phyloP scores from a whole-genome alignment of 1,284 basidiomycete genomes.

The Cyathus pygmaeus region DNA sequence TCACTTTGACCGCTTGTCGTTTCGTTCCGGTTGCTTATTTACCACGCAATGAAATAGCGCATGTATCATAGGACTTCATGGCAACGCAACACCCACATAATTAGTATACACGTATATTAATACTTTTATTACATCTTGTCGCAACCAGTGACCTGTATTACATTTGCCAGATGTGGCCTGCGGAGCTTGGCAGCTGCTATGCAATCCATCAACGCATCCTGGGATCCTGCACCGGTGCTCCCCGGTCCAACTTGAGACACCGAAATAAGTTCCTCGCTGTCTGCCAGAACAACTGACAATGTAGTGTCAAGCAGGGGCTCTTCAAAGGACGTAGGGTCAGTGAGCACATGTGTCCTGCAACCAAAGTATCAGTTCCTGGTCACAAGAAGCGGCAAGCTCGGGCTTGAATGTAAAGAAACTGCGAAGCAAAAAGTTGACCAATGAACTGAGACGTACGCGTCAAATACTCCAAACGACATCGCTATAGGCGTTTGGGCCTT shows the following conservation, averaged over 20 bases:
- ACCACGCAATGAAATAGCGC: too few species aligned
- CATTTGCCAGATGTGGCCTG: too few species aligned
- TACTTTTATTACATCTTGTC: too few species aligned
- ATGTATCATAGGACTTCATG: too few species aligned
- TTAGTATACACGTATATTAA: too few species aligned
- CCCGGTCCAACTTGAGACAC: slow-evolving; percentile 68
- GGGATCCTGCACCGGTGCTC: slow-evolving; percentile 6
- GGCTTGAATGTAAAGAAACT: not conserved
- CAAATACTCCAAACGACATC: slow-evolving; percentile 85
- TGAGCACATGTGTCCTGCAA: slow-evolving; percentile 71
- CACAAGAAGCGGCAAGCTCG: not conserved
- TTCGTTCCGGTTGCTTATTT: too few species aligned
- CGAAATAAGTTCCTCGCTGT: slow-evolving; percentile 61
- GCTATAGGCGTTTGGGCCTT: slow-evolving; percentile 63
- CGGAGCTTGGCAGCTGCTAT: not conserved
- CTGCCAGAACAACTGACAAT: slow-evolving; percentile 73
- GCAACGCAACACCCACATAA: too few species aligned
- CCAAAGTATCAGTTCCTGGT: too few species aligned
- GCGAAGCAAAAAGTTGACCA: not conserved
- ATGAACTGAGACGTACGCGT: slow-evolving; percentile 62
- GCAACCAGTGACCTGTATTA: too few species aligned
- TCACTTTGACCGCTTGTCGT: too few species aligned
- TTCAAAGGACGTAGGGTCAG: slow-evolving; percentile 92
- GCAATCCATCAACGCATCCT: slow-evolving; percentile 4
- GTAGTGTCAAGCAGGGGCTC: slow-evolving; percentile 83